Base-by-base conservation (phyloP, 306 rosid species). In the Prunus mongolica region DNA sequence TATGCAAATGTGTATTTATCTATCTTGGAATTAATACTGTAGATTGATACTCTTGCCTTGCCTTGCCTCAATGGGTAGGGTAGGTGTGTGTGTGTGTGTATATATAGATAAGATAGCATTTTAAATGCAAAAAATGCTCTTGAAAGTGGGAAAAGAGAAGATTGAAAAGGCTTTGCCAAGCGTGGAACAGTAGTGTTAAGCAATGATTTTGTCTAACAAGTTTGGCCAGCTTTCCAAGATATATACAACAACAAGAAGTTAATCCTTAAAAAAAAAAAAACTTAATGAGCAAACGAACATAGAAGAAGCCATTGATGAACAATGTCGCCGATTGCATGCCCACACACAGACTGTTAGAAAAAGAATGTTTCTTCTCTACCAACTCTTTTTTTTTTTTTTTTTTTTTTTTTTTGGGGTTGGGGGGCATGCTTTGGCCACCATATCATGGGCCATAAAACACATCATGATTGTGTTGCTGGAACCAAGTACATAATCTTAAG, bases 391-490 rank as follows among this genome's bases (percentile, higher is more conserved):
- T 22, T 22, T 22, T 22, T 22, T n/a, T 3, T 4, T 30, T 0
- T 6, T 16, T 2, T 34, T 32, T 64, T 52, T 67, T 7, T 22
- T 61, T 1, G 15, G 38, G n/a, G 10, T 13, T 4, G 56, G 9
- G 55, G 12, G 66, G 73, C 85, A 80, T 77, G 79, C 83, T 64
- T 77, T 74, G 69, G 60, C 77, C 69, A 60, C 72, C 77, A 85
- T 87, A 64, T 79, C 50, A 16, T 13, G 87, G 88, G 87, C 72
- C 90, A 83, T 75, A 14, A 73, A 41, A 32, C 8, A 28, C 73
- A 75, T 83, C 77, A 87, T 93, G 25, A 89, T 93, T 86, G 57
- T 90, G 93, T 78, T 79, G 77, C 80, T 87, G 25, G 72, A 81
- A 78, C 78, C 44, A 76, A 69, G 15, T 52, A 81, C 88, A 84